phyloP scores from a whole-genome alignment of 2,329 filamentous ascomycete genomes.

The Aspergillus novofumigatus region DNA sequence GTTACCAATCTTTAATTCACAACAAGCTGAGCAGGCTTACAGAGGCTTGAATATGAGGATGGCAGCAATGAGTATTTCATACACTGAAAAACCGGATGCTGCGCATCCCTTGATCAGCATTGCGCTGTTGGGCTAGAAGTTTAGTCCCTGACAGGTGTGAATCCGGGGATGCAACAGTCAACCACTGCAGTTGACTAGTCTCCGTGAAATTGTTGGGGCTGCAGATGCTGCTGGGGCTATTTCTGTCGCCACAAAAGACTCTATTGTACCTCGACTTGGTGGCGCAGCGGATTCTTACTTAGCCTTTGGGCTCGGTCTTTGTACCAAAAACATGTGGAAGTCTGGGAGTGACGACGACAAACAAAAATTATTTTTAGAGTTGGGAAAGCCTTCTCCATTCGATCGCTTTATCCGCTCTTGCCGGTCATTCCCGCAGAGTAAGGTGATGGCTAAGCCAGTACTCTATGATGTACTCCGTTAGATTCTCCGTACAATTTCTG shows the following conservation, averaged over 20 bases:
- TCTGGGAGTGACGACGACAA: background rate
- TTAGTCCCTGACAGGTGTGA: constrained; percentile 11
- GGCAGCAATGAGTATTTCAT: background rate
- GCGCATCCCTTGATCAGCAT: constrained; percentile 5
- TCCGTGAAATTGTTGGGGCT: constrained; percentile 11
- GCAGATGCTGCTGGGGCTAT: constrained; percentile 13
- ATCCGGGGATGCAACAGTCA: constrained; percentile 14
- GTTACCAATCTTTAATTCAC: background rate
- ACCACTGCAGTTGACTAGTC: constrained; percentile 9
- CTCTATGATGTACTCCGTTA: no score
- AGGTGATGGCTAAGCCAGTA: background rate
- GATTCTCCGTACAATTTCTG: background rate
- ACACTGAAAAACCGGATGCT: background rate
- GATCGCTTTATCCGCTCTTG: background rate
- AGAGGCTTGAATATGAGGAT: background rate
- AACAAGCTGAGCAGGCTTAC: background rate
- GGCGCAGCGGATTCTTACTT: constrained; percentile 12
- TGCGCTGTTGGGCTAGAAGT: constrained; percentile 1
- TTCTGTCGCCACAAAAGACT: constrained; percentile 18
- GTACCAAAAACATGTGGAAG: constrained; percentile 1
- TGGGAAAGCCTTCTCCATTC: background rate
- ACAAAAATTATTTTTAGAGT: constrained; percentile 1
- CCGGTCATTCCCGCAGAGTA: background rate
- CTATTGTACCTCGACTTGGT: constrained; percentile 4
- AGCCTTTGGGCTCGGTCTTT: constrained; percentile 1